phyloP scores from a whole-genome alignment of 164 flowering plant species.

The Pachysandra terminalis region DNA sequence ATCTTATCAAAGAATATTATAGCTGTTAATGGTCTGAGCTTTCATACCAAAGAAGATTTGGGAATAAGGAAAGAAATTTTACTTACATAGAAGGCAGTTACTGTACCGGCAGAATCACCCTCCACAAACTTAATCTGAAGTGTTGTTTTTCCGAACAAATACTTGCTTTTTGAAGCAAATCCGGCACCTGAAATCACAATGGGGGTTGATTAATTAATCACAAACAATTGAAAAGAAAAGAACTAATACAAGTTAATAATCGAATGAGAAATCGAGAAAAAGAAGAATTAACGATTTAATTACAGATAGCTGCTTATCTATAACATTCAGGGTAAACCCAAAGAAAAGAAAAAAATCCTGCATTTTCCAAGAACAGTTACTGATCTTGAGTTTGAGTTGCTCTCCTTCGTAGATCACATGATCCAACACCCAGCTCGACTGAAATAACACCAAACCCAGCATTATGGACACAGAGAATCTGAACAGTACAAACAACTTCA shows the following conservation, averaged over 20 bases:
- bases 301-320: no score
- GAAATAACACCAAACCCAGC: constrained; percentile 45
- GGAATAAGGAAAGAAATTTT: neutral
- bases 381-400: constrained; percentile 71
- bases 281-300: no score
- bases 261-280: no score
- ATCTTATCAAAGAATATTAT: no score
- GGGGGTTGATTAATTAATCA: neutral
- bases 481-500: constrained; percentile 10
- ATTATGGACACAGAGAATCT: constrained; percentile 21
- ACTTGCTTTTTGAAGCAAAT: constrained; percentile 80
- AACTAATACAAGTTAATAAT: no score
- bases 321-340: no score
- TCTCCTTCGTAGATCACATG: constrained; percentile 76
- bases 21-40: no score
- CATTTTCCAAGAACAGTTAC: constrained; percentile 67
- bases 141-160: constrained; percentile 86
- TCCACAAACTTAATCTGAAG: constrained; percentile 83
- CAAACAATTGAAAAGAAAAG: neutral
- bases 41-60: no score
- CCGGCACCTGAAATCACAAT: constrained; percentile 63
- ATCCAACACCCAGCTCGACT: constrained; percentile 79
- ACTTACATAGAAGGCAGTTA: constrained; percentile 91
- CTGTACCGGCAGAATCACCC: constrained; percentile 99
- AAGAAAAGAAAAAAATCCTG: neutral